These are phyloP conservation scores for Xylaria acuta DNA, from an alignment of 495 filamentous ascomycete genomes.

Conservation along the genomic window DNA sequence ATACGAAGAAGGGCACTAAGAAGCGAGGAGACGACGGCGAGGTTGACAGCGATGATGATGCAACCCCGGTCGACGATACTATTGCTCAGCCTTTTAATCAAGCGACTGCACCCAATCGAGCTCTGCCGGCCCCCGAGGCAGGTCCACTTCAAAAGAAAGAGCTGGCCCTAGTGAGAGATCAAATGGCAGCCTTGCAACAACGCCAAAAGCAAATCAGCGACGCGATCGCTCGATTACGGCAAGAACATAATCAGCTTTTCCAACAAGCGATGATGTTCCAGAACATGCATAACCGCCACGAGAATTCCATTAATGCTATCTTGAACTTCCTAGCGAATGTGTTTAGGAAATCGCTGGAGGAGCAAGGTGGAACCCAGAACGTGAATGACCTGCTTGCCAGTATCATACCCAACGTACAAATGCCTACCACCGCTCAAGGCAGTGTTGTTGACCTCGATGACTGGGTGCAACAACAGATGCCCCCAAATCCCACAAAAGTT, in stretches of 20 bases:
- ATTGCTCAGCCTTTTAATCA: slow-evolving; percentile 34
- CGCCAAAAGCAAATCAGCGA: slow-evolving; percentile 84
- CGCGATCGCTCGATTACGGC: slow-evolving; percentile 76
- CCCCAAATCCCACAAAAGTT: slow-evolving; percentile 46
- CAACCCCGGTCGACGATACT: slow-evolving; percentile 44
- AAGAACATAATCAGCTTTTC: slow-evolving; percentile 87
- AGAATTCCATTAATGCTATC: slow-evolving; percentile 98
- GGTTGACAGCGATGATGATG: slow-evolving; percentile 74
- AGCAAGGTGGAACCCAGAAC: slow-evolving; percentile 67
- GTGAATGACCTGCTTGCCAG: slow-evolving; percentile 75
- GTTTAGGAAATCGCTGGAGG: slow-evolving; percentile 75
- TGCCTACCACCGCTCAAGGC: slow-evolving; percentile 54
- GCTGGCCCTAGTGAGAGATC: slow-evolving; percentile 73
- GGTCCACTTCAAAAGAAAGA: slow-evolving; percentile 76
- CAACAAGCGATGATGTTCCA: slow-evolving; percentile 91
- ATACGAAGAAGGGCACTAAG: slow-evolving; percentile 54
- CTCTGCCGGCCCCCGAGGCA: slow-evolving; percentile 44
- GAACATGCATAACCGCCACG: slow-evolving; percentile 89
- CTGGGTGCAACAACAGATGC: slow-evolving; percentile 55
- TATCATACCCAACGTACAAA: slow-evolving; percentile 66
- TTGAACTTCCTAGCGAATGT: slow-evolving; percentile 95
- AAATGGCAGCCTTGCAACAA: slow-evolving; percentile 79
- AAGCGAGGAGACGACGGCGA: slow-evolving; percentile 77
- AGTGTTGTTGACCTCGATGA: slow-evolving; percentile 80
- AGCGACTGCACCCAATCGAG: slow-evolving; percentile 29